Conservation (phyloP, 2,329 filamentous ascomycete genomes). For the Aspergillus cejpii region DNA sequence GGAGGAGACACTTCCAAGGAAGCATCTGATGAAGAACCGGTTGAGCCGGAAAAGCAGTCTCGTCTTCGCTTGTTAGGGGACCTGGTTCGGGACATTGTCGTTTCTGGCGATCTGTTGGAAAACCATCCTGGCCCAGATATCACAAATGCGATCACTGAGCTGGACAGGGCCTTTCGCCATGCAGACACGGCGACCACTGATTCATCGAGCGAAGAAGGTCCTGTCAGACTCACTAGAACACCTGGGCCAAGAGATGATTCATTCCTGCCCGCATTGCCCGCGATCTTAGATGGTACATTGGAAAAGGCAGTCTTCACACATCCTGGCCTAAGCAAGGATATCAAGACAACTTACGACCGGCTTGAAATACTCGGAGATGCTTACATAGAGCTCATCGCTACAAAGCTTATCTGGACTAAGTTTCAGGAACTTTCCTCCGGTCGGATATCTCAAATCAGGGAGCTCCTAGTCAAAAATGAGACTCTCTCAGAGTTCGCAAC, state of each 20-base stretch:
- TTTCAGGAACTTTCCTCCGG: constrained; percentile 62
- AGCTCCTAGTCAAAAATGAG: constrained; percentile 72
- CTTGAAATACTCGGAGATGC: constrained; percentile 87
- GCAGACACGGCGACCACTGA: constrained; percentile 1
- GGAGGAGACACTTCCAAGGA: not conserved
- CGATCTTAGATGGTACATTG: constrained; percentile 53
- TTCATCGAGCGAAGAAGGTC: not conserved
- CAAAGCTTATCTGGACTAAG: constrained; percentile 65
- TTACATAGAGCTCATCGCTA: constrained; percentile 71
- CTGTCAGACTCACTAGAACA: not conserved
- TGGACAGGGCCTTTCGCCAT: constrained; percentile 18
- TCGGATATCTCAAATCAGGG: constrained; percentile 66
- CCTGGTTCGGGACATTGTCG: constrained; percentile 20
- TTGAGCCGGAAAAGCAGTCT: not conserved
- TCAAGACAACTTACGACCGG: constrained; percentile 59
- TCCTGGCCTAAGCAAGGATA: constrained; percentile 40
- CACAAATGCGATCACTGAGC: constrained; percentile 13
- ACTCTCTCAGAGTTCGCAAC: constrained; percentile 64
- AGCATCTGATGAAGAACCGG: not conserved
- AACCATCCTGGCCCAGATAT: constrained; percentile 15
- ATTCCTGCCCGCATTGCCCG: constrained; percentile 45
- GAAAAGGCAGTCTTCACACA: constrained; percentile 63
- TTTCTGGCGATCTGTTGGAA: constrained; percentile 11
- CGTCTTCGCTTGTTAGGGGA: constrained; percentile 17
- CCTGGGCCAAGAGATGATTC: not conserved